Evolutionary conservation across 2,329 filamentous ascomycete genomes (phyloP).

Genomic region (Diaporthe australafricana): DNA sequence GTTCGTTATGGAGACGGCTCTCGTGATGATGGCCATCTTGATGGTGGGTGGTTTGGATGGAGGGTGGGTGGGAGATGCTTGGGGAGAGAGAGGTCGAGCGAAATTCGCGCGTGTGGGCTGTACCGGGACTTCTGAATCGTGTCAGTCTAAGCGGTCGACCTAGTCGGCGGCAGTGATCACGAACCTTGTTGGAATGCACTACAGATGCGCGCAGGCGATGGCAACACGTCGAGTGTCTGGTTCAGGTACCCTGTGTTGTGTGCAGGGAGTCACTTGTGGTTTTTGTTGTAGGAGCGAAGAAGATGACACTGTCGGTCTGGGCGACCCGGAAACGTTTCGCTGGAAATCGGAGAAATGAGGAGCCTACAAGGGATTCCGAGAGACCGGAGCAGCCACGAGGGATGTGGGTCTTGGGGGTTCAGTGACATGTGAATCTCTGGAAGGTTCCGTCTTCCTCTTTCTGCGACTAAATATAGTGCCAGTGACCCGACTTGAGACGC

Average conservation of each 20-base stretch:
- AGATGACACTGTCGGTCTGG: background rate
- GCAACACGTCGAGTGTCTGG: background rate
- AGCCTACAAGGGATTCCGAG: slow-evolving; percentile 16
- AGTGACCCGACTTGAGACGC: background rate
- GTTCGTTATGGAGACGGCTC: slow-evolving; percentile 70
- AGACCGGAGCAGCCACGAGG: slow-evolving; percentile 19
- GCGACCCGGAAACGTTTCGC: slow-evolving; percentile 13
- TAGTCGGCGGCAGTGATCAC: background rate
- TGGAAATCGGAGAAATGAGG: slow-evolving; percentile 25
- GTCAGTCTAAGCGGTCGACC: slow-evolving; percentile 4
- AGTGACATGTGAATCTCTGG: slow-evolving; percentile 23
- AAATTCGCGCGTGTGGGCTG: background rate
- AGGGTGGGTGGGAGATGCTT: background rate
- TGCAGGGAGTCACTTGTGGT: slow-evolving; percentile 27
- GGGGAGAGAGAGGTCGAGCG: background rate
- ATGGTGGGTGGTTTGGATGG: background rate
- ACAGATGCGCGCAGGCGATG: background rate
- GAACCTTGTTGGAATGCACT: background rate
- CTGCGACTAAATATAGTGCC: slow-evolving; percentile 11
- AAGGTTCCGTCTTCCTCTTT: slow-evolving; percentile 18
- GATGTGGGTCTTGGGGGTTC: slow-evolving; percentile 16
- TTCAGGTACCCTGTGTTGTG: slow-evolving; percentile 6
- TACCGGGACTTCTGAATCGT: background rate
- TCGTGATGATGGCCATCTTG: slow-evolving; percentile 47
- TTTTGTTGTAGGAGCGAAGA: slow-evolving; percentile 14